Conservation (phyloP, 2,329 filamentous ascomycete species). For the Beauveria pseudobassiana region DNA sequence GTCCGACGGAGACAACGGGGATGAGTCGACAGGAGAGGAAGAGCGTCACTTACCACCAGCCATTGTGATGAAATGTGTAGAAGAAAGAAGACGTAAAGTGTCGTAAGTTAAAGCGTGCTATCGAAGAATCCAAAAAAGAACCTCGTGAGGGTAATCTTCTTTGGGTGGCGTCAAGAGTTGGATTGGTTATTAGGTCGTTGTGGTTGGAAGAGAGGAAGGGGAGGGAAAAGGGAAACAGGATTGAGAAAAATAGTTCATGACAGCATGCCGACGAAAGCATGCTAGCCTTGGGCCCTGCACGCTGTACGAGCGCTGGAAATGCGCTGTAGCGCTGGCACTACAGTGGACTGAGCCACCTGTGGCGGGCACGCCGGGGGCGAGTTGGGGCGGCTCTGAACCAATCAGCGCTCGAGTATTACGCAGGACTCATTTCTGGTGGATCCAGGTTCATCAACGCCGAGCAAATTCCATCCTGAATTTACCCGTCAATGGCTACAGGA, state of each 20-base stretch:
- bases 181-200: slow-evolving; percentile 14
- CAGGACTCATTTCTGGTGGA: slow-evolving; percentile 9
- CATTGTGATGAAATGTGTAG: slow-evolving; percentile 29
- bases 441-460: background rate
- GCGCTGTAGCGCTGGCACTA: background rate
- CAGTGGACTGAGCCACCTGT: slow-evolving; percentile 23
- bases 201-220: slow-evolving; percentile 17
- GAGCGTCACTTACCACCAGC: slow-evolving; percentile 35
- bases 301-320: background rate
- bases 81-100: slow-evolving; percentile 16
- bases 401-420: slow-evolving; percentile 30
- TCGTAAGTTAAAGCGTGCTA: slow-evolving; percentile 14
- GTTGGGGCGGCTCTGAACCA: slow-evolving; percentile 21
- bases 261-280: slow-evolving; percentile 27
- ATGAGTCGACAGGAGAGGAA: background rate
- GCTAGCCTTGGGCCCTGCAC: slow-evolving; percentile 10
- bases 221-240: slow-evolving; percentile 15
- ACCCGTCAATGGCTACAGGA: background rate
- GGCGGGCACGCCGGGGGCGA: slow-evolving; percentile 17
- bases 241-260: slow-evolving; percentile 30
- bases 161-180: slow-evolving; percentile 9
- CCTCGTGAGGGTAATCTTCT: slow-evolving; percentile 13
- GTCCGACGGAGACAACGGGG: slow-evolving; percentile 3
- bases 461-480: slow-evolving; percentile 1
- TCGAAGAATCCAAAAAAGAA: slow-evolving; percentile 16